Evolutionary conservation across 176 grass and related monocot genomes (phyloP).

Genomic region (Areca catechu): DNA sequence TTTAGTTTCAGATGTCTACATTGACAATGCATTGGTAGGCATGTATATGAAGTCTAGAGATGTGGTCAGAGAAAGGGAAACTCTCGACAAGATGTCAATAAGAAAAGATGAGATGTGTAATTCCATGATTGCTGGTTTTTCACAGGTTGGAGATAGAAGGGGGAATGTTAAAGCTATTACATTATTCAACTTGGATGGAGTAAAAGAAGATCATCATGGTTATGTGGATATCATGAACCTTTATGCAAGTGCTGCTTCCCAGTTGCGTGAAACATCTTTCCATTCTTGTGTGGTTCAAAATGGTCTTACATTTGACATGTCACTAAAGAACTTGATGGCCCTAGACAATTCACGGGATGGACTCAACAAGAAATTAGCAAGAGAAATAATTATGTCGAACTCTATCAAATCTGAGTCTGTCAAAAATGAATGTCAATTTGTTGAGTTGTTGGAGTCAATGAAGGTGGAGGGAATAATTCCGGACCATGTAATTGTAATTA

Average conservation of each 20-base stretch:
- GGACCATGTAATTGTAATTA: conserved; percentile 30
- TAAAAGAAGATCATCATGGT: conserved; percentile 21
- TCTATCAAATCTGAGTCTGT: conserved; percentile 9
- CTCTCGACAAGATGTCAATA: conserved; percentile 15
- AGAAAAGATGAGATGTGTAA: conserved; percentile 12
- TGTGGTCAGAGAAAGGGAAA: conserved; percentile 18
- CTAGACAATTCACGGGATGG: conserved; percentile 9
- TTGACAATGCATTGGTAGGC: conserved; percentile 71
- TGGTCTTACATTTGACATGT: conserved; percentile 20
- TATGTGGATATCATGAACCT: conserved; percentile 16
- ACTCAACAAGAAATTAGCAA: conserved; percentile 4
- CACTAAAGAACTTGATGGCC: conserved; percentile 2
- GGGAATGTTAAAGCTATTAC: conserved; percentile 41
- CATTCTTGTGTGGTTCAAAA: conserved; percentile 18
- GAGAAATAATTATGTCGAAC: neutral
- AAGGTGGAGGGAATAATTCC: conserved; percentile 15
- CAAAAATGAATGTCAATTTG: conserved; percentile 13
- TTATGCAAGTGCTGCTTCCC: conserved; percentile 26
- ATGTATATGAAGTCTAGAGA: conserved; percentile 56
- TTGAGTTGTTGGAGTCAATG: conserved; percentile 18
- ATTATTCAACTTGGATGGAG: conserved; percentile 37
- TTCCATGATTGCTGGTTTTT: conserved; percentile 11
- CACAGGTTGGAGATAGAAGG: conserved; percentile 22
- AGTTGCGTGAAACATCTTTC: conserved; percentile 23
- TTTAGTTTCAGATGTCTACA: conserved; percentile 78